Evolutionary conservation across 345 rosid species (phyloP).

Genomic region (Syzygium aromaticum): DNA sequence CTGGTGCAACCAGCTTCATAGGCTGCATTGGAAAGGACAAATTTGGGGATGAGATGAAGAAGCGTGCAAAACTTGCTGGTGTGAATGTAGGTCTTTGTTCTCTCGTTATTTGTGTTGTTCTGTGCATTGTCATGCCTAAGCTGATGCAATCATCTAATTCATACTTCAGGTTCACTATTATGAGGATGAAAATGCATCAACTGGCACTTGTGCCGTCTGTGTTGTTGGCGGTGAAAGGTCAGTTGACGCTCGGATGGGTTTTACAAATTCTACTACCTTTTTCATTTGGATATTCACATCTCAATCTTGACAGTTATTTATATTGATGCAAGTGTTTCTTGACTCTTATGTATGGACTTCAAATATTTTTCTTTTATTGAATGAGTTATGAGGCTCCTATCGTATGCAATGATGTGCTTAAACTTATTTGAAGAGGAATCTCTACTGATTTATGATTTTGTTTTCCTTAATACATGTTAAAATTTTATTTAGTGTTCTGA

Average conservation of each 20-base stretch:
- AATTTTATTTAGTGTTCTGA: neutral
- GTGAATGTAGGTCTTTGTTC: slow-evolving; percentile 48
- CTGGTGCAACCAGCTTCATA: slow-evolving; percentile 84
- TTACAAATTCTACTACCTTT: neutral
- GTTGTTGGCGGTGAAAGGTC: slow-evolving; percentile 97
- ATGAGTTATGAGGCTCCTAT: neutral
- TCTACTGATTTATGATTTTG: neutral
- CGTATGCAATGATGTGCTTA: neutral
- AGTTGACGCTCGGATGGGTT: neutral
- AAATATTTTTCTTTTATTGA: neutral
- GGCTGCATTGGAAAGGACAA: slow-evolving; percentile 96
- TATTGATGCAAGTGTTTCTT: neutral
- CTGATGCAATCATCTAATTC: neutral
- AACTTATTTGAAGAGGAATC: neutral
- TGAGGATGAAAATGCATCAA: slow-evolving; percentile 72
- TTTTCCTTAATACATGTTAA: neutral
- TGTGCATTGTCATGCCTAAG: neutral
- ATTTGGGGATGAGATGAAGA: slow-evolving; percentile 96
- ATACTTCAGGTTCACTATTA: slow-evolving; percentile 57
- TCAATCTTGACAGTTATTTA: neutral
- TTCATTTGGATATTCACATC: neutral
- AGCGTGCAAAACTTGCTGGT: slow-evolving; percentile 58
- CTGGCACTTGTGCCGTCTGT: slow-evolving; percentile 96
- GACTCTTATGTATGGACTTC: neutral
- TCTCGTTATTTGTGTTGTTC: neutral